Evolutionary conservation across 257 asterid genomes (phyloP), one percentile per base, ranked within the genome.

Genomic region (Penstemon davidsonii): DNA sequence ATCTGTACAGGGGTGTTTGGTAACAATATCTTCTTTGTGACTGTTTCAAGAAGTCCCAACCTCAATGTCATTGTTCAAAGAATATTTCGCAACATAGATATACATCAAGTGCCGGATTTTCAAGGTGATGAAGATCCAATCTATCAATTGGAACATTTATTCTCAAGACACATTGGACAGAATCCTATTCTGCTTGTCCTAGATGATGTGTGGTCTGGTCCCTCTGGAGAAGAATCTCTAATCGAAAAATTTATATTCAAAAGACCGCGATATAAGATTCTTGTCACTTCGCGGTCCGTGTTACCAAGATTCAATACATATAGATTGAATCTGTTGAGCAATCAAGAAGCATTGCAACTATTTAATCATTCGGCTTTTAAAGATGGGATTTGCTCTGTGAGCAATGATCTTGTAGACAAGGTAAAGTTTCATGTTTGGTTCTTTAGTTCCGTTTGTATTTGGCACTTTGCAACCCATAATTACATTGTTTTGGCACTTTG

Each of bases 181-280:
- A 8, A 40, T 39, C 78, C 81, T 36, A 42, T 55, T 15, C 56
- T 79, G 49, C 67, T 79, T 45, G 84, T 79, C 55, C 70, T 79
- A 49, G 84, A 79, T 47, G 84, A 79, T 73, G 81, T 79, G 15
- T 73, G 78, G 81, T 37, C 60, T 8, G 68, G 60, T 37, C 60
- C 81, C 37, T 59, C 64, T 7, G 64, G 64, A 12, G 64, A 59
- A 38, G 79, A 75, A 5, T 69, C 65, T 3, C 19, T 75, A 10
- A 55, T 79, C 8, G 72, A 72, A 64, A 42, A 66, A 13, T 58
- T 79, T 19, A 62, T 43, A 18, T 55, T 76, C 6, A 66, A 37
- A 18, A 66, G 51, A 64, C 74, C 43, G 11, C 66, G 64, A 7
- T 72, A 57, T 67, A 79, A 72, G 53, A 50, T 79, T 58, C 49